Evolutionary conservation across 2,329 filamentous ascomycete species (phyloP).

Genomic region (Exophiala mesophila): DNA sequence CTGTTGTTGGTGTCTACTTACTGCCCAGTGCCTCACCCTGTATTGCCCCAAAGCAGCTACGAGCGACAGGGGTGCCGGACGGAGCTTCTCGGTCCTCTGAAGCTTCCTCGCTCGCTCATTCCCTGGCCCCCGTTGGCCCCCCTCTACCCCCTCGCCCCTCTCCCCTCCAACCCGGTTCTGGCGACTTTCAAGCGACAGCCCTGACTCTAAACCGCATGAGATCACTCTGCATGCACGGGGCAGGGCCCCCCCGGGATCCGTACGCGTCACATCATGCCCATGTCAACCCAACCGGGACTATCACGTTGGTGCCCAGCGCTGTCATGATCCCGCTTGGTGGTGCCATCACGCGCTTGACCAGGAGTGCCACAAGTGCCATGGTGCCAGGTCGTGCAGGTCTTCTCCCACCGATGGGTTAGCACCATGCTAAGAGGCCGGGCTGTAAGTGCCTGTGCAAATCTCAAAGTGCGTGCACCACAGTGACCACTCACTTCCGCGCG

Average conservation of each 20-base stretch:
- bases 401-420: no score
- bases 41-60: no score
- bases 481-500: not conserved
- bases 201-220: constrained; percentile 6
- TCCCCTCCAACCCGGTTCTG: no score
- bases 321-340: constrained; percentile 22
- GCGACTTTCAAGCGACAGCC: constrained; percentile 1
- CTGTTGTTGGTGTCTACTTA: no score
- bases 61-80: no score
- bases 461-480: not conserved
- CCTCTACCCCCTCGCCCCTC: no score
- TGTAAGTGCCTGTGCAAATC: not conserved
- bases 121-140: no score
- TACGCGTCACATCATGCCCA: constrained; percentile 20
- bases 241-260: constrained; percentile 8
- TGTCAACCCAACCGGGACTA: constrained; percentile 14
- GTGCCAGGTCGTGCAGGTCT: no score
- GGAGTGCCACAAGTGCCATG: constrained; percentile 14
- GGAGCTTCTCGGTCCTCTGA: no score
- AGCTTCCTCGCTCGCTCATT: no score
- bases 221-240: constrained; percentile 12
- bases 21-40: no score
- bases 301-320: constrained; percentile 22
- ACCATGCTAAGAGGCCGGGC: no score
- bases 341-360: constrained; percentile 21